Evolutionary conservation across 2,329 filamentous ascomycete genomes (phyloP), one percentile per base, ranked within the genome.

Genomic region (Arachnomyces sp.): DNA sequence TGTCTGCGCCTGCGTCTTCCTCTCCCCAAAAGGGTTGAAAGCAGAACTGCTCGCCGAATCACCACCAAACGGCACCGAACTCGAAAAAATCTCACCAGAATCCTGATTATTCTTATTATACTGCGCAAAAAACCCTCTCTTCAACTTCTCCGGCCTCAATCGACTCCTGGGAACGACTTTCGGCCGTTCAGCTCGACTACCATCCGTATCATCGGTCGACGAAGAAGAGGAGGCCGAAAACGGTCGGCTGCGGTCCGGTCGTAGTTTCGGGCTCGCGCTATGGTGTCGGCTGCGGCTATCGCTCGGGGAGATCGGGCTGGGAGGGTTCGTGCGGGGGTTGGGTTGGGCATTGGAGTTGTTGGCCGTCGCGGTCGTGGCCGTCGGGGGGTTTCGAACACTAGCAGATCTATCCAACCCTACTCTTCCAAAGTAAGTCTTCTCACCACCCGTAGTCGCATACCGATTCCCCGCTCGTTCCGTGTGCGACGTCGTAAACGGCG

Each of bases 361-460:
- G n/a, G n/a, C n/a, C n/a, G n/a, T n/a, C n/a, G n/a, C n/a, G n/a
- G n/a, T n/a, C n/a, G n/a, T n/a, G n/a, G n/a, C n/a, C n/a, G n/a
- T n/a, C n/a, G n/a, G n/a, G 2, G 71, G 66, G 48, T 72, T 68
- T 29, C 73, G 68, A 40, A 71, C 68, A 49, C 72, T 79, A 9
- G 70, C 61, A 39, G 75, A 75, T 33, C 74, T 68, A 33, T 67
- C 65, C 7, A 78, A 49, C 12, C 68, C 67, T 28, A 73, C 63
- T 43, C 64, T 69, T 30, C 68, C 69, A 50, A 78, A 67, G 40
- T 74, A 73, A 0, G 72, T 79, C 48, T 68, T 74, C 53, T 81
- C 77, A 25, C 77, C 76, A 39, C 69, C 66, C 21, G 65, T 57
- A 3, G 65, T 66, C 11, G 72, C 68, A 54, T 81, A 81, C 32